These are phyloP conservation scores for Hypoxylon fragiforme DNA, from an alignment of 495 filamentous ascomycete genomes.

Conservation along the genomic window DNA sequence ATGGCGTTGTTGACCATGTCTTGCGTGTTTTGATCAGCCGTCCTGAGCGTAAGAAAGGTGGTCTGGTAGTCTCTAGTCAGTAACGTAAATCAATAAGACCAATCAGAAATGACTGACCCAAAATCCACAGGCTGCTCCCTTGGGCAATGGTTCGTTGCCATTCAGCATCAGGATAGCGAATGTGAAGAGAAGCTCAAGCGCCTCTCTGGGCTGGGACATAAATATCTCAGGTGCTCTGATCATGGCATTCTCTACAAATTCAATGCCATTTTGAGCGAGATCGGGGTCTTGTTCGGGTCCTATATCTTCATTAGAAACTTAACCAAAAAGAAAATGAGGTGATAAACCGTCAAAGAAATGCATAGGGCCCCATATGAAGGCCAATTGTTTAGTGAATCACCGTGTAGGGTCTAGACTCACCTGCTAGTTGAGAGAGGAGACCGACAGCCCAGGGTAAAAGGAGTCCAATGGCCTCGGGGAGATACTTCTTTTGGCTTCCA, in stretches of 20 bases:
- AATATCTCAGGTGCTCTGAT: conserved; percentile 64
- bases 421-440: conserved; percentile 64
- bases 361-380: not conserved
- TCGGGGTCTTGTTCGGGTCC: conserved; percentile 74
- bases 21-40: conserved; percentile 46
- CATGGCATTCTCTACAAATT: conserved; percentile 69
- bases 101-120: too few species aligned
- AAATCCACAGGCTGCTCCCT: conserved; percentile 76
- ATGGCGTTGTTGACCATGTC: conserved; percentile 56
- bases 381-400: too few species aligned
- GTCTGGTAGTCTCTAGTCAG: conserved; percentile 43
- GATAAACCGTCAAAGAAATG: not conserved
- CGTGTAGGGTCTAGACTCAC: too few species aligned
- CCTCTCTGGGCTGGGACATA: conserved; percentile 51
- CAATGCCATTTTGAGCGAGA: conserved; percentile 39
- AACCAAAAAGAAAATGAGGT: too few species aligned
- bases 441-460: conserved; percentile 67
- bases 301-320: conserved; percentile 29
- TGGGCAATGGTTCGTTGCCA: conserved; percentile 76
- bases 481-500: conserved; percentile 40
- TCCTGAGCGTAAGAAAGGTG: conserved; percentile 50
- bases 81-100: conserved; percentile 18
- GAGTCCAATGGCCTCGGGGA: conserved; percentile 50
- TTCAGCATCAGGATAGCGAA: conserved; percentile 75
- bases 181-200: conserved; percentile 70